phyloP scores from a whole-genome alignment of 2,329 filamentous ascomycete species.

The Fusarium citri region DNA sequence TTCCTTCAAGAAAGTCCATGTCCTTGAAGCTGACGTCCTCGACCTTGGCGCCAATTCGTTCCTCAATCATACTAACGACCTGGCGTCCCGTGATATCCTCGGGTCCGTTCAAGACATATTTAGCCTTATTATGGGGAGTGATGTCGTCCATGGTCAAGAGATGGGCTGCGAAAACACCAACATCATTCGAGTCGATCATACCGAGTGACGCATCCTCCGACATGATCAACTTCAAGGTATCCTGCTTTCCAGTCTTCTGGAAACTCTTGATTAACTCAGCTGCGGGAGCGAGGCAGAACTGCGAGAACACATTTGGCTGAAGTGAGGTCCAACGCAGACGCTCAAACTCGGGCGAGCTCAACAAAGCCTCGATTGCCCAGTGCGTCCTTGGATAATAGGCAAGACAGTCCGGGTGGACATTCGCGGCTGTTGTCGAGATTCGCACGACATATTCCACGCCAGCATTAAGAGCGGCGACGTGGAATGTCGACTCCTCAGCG shows the following conservation, averaged over 20 bases:
- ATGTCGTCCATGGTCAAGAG: fast-evolving
- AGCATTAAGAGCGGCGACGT: fast-evolving
- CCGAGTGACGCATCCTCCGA: neutral
- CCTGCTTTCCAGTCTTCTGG: neutral
- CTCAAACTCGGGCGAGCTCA: neutral
- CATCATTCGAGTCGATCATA: neutral
- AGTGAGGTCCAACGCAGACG: neutral
- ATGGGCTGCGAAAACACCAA: neutral
- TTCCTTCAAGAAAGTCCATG: fast-evolving
- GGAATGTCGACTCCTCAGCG: neutral
- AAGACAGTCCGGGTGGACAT: neutral
- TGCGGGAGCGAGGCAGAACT: neutral
- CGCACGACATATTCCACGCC: neutral
- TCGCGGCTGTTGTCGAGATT: neutral
- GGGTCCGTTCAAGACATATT: neutral
- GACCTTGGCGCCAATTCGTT: neutral
- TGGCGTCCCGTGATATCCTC: neutral
- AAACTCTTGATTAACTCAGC: neutral
- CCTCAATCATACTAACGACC: neutral
- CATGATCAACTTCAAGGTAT: neutral
- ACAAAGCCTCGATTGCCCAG: neutral
- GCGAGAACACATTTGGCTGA: fast-evolving
- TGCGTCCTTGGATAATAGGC: neutral
- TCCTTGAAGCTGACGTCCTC: neutral
- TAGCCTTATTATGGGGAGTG: fast-evolving